phyloP scores from a whole-genome alignment of 2,329 filamentous ascomycete species.

The Colletotrichum liaoningense region DNA sequence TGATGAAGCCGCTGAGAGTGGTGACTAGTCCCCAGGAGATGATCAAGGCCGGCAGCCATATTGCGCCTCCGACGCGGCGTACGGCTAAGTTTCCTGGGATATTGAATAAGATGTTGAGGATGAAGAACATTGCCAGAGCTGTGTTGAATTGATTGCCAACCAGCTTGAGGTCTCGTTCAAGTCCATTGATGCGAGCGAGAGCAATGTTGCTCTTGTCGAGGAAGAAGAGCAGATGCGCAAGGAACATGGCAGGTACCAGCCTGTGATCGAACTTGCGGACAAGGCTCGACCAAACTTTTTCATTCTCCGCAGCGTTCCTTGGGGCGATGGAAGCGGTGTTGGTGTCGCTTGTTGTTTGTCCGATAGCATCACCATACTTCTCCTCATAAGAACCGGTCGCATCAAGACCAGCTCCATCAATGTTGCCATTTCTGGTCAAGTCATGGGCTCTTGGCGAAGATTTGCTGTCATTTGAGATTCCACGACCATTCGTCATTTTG shows the following conservation, averaged over 20 bases:
- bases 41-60: constrained; percentile 37
- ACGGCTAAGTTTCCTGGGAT: constrained; percentile 40
- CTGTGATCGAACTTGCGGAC: constrained; percentile 34
- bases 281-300: background rate
- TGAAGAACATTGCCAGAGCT: constrained; percentile 39
- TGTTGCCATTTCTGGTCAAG: too few relatives aligned
- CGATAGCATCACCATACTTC: background rate
- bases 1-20: constrained; percentile 38
- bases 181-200: constrained; percentile 37
- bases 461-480: background rate
- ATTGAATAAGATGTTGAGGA: constrained; percentile 40
- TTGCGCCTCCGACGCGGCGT: constrained; percentile 38
- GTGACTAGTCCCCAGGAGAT: constrained; percentile 40
- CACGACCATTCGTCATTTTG: background rate
- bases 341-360: background rate
- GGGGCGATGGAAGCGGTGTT: background rate
- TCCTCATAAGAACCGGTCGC: background rate
- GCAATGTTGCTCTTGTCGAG: constrained; percentile 37
- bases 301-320: background rate
- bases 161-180: constrained; percentile 30
- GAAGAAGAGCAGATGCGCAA: constrained; percentile 33
- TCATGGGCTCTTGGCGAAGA: background rate
- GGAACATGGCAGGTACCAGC: constrained; percentile 32
- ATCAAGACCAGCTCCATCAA: background rate
- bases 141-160: constrained; percentile 35